Base-by-base conservation (phyloP, 139 green algal genomes). In the Chlorella sp. region DNA sequence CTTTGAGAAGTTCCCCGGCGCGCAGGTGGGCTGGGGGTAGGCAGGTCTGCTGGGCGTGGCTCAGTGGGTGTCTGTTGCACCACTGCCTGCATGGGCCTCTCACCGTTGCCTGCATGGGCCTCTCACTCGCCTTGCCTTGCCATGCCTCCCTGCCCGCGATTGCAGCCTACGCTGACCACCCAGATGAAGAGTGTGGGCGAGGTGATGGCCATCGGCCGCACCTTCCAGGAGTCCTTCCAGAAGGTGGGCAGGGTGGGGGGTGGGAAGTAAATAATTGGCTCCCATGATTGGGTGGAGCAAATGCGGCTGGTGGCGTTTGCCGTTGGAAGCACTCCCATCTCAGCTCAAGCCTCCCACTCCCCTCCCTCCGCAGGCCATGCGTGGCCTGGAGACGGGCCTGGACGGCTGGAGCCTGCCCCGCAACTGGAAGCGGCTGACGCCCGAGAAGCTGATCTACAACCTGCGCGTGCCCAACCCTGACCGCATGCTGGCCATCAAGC, bases 1-100 rank as follows among this genome's bases (percentile, higher is more conserved):
- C 5, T 99, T 99, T 87, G 97, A 99, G 91, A 99, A 99, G 94
- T 99, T 99, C 92, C 95, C 97, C 0, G 97, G 97, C 39, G 92
- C 92, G 76, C 93, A 82, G 76, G 76, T 82, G 75, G n/a, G n/a
- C n/a, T n/a, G n/a, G n/a, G n/a, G n/a, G n/a, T n/a, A n/a, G n/a
- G n/a, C n/a, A n/a, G n/a, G n/a, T n/a, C n/a, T n/a, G n/a, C n/a
- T n/a, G n/a, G n/a, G n/a, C n/a, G n/a, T n/a, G n/a, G n/a, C n/a
- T n/a, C n/a, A n/a, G n/a, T n/a, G n/a, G n/a, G n/a, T n/a, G n/a
- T n/a, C n/a, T n/a, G n/a, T n/a, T n/a, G n/a, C n/a, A n/a, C n/a
- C n/a, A n/a, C n/a, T n/a, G n/a, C n/a, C n/a, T n/a, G n/a, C n/a
- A n/a, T n/a, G n/a, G n/a, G n/a, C n/a, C n/a, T n/a, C n/a, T n/a